phyloP scores from a whole-genome alignment of 345 rosid genomes.

The Dimocarpus longan region DNA sequence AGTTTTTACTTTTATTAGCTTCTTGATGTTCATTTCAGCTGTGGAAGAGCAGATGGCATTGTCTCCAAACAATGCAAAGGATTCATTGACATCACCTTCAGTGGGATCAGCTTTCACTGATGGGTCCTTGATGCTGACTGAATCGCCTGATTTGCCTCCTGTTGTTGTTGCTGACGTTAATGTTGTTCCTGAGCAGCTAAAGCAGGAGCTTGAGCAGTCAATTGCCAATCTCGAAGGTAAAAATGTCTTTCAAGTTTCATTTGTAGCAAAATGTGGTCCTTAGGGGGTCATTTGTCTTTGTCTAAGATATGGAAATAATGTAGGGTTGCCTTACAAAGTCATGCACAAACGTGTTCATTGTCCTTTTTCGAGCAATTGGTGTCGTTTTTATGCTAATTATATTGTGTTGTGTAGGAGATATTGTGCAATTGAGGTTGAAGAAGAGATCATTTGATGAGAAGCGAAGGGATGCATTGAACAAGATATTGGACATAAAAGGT shows the following conservation, averaged over 20 bases:
- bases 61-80: slow-evolving; percentile 31
- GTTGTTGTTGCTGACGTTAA: slow-evolving; percentile 58
- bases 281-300: background rate
- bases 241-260: slow-evolving; percentile 1
- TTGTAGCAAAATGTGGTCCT: background rate
- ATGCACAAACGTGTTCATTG: background rate
- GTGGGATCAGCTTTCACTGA: slow-evolving; percentile 46
- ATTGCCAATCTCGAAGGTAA: slow-evolving; percentile 65
- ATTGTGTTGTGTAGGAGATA: slow-evolving; percentile 49
- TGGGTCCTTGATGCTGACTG: slow-evolving; percentile 20
- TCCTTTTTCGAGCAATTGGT: background rate
- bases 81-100: slow-evolving; percentile 28
- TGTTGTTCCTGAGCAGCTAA: slow-evolving; percentile 82
- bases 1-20: slow-evolving; percentile 21
- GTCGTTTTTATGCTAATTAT: background rate
- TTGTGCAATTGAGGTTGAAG: slow-evolving; percentile 52
- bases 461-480: slow-evolving; percentile 64
- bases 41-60: slow-evolving; percentile 44
- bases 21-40: slow-evolving; percentile 38
- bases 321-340: background rate
- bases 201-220: slow-evolving; percentile 58
- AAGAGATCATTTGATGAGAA: slow-evolving; percentile 63
- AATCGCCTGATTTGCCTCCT: slow-evolving; percentile 27
- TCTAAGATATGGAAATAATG: background rate
- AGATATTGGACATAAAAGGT: slow-evolving; percentile 82